Evolutionary conservation across 768 basidiomycete species (phyloP).

Genomic region (Gyrodon lividus): DNA sequence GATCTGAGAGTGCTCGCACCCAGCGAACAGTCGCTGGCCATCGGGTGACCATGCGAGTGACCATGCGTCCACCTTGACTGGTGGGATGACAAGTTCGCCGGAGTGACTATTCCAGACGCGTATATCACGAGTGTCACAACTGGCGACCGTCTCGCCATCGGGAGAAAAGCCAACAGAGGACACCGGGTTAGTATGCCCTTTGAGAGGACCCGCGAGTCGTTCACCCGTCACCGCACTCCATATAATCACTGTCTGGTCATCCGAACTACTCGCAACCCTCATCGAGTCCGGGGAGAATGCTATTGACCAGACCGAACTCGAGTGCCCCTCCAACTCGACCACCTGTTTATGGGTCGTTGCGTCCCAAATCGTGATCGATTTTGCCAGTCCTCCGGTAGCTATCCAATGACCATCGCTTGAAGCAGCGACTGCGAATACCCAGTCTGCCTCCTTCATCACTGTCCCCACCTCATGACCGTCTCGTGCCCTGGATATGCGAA

Average conservation of each 20-base stretch:
- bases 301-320: background rate
- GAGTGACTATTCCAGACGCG: background rate
- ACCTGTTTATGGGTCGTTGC: background rate
- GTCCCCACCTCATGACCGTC: no score
- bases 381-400: background rate
- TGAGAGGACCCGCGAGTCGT: background rate
- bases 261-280: background rate
- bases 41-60: background rate
- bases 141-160: background rate
- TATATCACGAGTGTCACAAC: background rate
- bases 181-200: background rate
- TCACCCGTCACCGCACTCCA: background rate
- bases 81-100: background rate
- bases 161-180: background rate
- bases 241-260: background rate
- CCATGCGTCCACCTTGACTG: no score
- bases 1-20: no score
- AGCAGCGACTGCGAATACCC: no score
- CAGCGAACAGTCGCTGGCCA: background rate
- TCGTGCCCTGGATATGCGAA: no score
- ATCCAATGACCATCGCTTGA: no score
- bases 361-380: background rate
- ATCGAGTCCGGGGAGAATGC: no score
- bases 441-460: no score
- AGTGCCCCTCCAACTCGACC: background rate